phyloP scores from a whole-genome alignment of 1,284 basidiomycete genomes.

The Naganishia cerealis region DNA sequence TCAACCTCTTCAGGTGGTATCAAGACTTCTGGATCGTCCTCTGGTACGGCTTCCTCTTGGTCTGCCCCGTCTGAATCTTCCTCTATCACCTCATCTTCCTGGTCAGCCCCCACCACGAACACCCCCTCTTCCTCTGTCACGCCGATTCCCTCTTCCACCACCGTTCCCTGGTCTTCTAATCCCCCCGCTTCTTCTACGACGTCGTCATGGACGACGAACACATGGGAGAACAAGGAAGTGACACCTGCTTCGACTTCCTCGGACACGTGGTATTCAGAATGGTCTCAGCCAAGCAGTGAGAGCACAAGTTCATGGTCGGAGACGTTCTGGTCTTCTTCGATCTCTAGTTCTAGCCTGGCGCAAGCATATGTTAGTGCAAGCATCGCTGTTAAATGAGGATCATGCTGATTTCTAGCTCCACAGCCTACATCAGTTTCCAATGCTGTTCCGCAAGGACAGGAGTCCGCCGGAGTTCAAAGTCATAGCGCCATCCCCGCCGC shows the following conservation, averaged over 20 bases:
- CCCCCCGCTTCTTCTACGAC: not conserved
- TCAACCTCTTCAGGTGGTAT: not conserved
- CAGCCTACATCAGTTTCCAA: not conserved
- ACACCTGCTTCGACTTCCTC: not conserved
- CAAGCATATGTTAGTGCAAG: not conserved
- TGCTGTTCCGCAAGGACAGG: too few relatives aligned
- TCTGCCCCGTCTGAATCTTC: not conserved
- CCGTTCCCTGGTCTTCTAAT: not conserved
- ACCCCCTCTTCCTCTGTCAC: not conserved
- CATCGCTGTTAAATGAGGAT: not conserved
- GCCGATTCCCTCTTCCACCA: not conserved
- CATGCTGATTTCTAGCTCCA: not conserved
- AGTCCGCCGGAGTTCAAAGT: not conserved
- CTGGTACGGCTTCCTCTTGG: not conserved
- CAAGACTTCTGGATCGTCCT: not conserved
- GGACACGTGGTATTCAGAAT: slow-evolving; percentile 1
- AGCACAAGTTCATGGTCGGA: not conserved
- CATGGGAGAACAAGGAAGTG: not conserved
- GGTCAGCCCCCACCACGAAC: not conserved
- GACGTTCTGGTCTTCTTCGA: not conserved
- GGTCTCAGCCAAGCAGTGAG: not conserved
- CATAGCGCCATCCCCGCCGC: not conserved
- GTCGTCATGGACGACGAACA: not conserved
- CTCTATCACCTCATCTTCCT: not conserved
- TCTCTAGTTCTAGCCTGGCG: not conserved